Conservation (phyloP, 2,329 filamentous ascomycete species). For the Drechmeria coniospora region DNA sequence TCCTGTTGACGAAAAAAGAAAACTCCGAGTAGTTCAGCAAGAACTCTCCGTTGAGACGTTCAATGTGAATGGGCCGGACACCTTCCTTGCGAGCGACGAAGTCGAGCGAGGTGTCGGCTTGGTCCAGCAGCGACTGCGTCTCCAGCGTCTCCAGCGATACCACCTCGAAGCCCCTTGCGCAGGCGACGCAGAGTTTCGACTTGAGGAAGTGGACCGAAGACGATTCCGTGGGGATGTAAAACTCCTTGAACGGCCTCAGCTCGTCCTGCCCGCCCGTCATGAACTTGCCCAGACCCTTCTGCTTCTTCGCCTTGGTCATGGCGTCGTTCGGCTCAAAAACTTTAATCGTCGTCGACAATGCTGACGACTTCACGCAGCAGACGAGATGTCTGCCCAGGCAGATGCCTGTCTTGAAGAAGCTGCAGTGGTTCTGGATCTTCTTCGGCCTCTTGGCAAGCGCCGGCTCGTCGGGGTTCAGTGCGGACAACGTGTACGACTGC, state of each 20-base stretch:
- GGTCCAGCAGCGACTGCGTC: slow-evolving; percentile 89
- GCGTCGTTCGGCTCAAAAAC: slow-evolving; percentile 98
- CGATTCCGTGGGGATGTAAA: slow-evolving; percentile 97
- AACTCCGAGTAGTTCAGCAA: slow-evolving; percentile 96
- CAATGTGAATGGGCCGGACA: slow-evolving; percentile 90
- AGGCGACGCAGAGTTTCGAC: slow-evolving; percentile 91
- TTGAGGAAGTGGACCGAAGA: slow-evolving; percentile 95
- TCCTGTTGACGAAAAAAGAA: slow-evolving; percentile 97
- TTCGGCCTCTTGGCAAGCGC: slow-evolving; percentile 71
- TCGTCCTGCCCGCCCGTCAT: slow-evolving; percentile 87
- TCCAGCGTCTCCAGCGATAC: slow-evolving; percentile 95
- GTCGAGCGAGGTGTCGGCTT: slow-evolving; percentile 93
- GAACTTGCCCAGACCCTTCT: slow-evolving; percentile 90
- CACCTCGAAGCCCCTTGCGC: slow-evolving; percentile 89
- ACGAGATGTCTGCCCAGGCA: slow-evolving; percentile 89
- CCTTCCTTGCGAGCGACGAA: slow-evolving; percentile 91
- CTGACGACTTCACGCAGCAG: slow-evolving; percentile 89
- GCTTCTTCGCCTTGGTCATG: slow-evolving; percentile 85
- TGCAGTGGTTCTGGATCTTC: slow-evolving; percentile 94
- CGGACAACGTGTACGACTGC: slow-evolving; percentile 75
- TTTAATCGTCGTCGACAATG: slow-evolving; percentile 90
- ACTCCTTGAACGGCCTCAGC: slow-evolving; percentile 94
- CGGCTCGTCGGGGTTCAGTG: slow-evolving; percentile 70
- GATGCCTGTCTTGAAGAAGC: slow-evolving; percentile 96
- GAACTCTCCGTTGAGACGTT: slow-evolving; percentile 93